Evolutionary conservation across 306 rosid species (phyloP), one percentile per base, ranked within the genome.

Genomic region (Sechiopsis laciniata): DNA sequence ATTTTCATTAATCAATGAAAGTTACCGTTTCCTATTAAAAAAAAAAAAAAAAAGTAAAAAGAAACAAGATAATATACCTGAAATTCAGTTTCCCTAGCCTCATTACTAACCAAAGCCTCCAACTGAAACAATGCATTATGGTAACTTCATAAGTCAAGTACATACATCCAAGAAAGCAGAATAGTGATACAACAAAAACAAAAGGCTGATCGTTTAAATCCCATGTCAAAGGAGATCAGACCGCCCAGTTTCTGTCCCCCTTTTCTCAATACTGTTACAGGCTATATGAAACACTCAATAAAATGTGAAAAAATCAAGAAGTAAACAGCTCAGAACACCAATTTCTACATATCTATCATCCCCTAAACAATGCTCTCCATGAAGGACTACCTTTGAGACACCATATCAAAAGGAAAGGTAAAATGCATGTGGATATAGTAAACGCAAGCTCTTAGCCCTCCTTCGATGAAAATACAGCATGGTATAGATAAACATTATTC

Each of bases 51-150:
- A n/a, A 42, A 42, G 57, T 68, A 20, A 21, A 67, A 67, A 48
- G 10, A 14, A 46, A 69, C 8, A 48, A 6, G 37, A 77, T 70
- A 73, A 14, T 16, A 69, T 82, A 95, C 99, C 96, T 91, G 99
- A 70, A 95, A 82, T 46, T 95, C 99, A 53, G 82, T 76, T 52
- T 89, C 99, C 79, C 88, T 82, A 54, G 86, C 84, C 61, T 91
- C 96, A 78, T 72, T 89, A 51, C 75, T 83, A 61, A 95, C 85
- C 89, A 91, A 64, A 21, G 88, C 84, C 76, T 91, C 99, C 85
- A 95, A 84, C 99, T 95, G 87, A 80, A 81, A 81, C 71, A 56
- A 86, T 72, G 22, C 24, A 58, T 55, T 77, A 35, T 69, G 54
- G 75, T 14, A 29, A 87, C 53, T 68, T 68, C 13, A 20, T 42